Percentiles rank a stretch among this genome's conserved stretches.
Conservation (phyloP, 1,284 basidiomycete genomes). For the Leccinum solheimii region DNA sequence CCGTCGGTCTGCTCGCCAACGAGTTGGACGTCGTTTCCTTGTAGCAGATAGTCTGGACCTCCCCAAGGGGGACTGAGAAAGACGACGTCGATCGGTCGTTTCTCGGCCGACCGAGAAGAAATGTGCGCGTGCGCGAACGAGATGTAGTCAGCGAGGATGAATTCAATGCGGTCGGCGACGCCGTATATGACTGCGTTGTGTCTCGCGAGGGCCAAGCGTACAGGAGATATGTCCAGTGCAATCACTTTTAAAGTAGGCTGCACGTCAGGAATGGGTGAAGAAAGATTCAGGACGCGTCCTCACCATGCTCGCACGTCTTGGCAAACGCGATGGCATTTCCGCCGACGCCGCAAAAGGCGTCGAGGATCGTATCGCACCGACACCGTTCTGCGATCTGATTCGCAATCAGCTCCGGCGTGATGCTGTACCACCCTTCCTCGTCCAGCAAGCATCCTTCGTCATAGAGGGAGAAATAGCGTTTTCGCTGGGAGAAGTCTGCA, state of each 20-base stretch:
- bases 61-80: conserved; percentile 96
- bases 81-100: conserved; percentile 73
- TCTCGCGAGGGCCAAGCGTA: conserved; percentile 80
- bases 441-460: conserved; percentile 78
- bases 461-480: conserved; percentile 80
- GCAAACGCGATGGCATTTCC: conserved; percentile 98
- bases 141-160: conserved; percentile 86
- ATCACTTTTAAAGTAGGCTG: conserved; percentile 61
- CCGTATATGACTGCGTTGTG: conserved; percentile 95
- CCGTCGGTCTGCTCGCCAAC: conserved; percentile 19
- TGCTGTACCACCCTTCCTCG: conserved; percentile 94
- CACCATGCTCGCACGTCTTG: conserved; percentile 88
- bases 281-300: conserved; percentile 24
- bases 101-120: conserved; percentile 30
- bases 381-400: conserved; percentile 91
- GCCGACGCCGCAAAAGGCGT: conserved; percentile 97
- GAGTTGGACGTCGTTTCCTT: conserved; percentile 16
- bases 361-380: conserved; percentile 79
- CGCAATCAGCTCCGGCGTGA: conserved; percentile 93
- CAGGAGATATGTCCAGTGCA: conserved; percentile 85
- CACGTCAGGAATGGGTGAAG: conserved; percentile 3
- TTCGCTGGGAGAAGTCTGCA: conserved; percentile 83
- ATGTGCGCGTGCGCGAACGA: conserved; percentile 69
- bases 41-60: conserved; percentile 69
- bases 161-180: conserved; percentile 91